These are phyloP conservation scores for Dactylonectria estremocensis DNA, from an alignment of 2,329 filamentous ascomycete species.

Conservation along the genomic window DNA sequence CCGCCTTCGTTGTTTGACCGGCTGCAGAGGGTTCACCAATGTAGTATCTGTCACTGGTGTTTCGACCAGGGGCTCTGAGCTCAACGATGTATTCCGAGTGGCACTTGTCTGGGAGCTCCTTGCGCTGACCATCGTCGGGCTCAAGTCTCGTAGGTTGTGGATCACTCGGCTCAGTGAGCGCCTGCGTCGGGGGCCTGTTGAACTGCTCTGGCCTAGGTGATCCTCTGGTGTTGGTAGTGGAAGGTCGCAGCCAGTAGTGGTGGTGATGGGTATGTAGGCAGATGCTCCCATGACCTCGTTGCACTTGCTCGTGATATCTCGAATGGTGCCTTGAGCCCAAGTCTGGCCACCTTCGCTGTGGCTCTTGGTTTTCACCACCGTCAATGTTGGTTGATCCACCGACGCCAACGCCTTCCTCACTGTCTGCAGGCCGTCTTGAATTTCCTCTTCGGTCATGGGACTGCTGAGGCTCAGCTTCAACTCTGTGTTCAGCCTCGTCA, in stretches of 20 bases:
- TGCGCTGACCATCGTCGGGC: slow-evolving; percentile 35
- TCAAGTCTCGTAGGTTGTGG: slow-evolving; percentile 43
- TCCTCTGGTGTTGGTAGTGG: slow-evolving; percentile 37
- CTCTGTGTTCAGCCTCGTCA: slow-evolving; percentile 22
- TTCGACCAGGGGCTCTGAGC: slow-evolving; percentile 25
- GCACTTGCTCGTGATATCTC: slow-evolving; percentile 41
- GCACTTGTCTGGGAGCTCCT: slow-evolving; percentile 38
- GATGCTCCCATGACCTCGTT: slow-evolving; percentile 48
- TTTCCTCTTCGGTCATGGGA: slow-evolving; percentile 30
- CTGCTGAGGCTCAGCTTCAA: slow-evolving; percentile 15
- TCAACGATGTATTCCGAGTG: slow-evolving; percentile 49
- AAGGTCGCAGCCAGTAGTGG: slow-evolving; percentile 70
- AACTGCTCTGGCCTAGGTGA: slow-evolving; percentile 5
- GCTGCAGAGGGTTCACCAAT: slow-evolving; percentile 38
- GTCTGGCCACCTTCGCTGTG: slow-evolving; percentile 26
- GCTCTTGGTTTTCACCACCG: slow-evolving; percentile 21
- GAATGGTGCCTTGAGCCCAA: slow-evolving; percentile 43
- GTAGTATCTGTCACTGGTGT: slow-evolving; percentile 52
- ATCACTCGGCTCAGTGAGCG: slow-evolving; percentile 35
- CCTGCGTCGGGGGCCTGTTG: slow-evolving; percentile 21
- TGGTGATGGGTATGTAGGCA: slow-evolving; percentile 74
- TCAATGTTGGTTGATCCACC: slow-evolving; percentile 28
- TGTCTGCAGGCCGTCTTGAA: slow-evolving; percentile 34
- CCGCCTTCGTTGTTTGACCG: slow-evolving; percentile 33
- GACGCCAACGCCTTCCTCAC: slow-evolving; percentile 23